Base-by-base conservation (phyloP, 768 basidiomycete genomes). In the Lentinula boryana region DNA sequence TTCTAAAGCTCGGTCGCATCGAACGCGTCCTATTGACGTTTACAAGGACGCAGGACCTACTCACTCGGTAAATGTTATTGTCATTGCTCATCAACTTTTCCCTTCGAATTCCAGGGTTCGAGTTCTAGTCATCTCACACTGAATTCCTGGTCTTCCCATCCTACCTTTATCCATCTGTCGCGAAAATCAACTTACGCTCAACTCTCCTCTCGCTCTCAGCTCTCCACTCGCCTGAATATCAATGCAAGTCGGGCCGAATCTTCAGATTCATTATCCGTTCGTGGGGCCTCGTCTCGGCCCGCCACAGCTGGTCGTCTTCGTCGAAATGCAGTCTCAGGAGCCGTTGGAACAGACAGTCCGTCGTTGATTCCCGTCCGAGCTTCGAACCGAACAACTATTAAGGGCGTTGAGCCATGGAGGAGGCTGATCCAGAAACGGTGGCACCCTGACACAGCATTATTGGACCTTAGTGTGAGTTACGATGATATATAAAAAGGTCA, bases 381-480 rank as follows among this genome's bases (percentile, higher is more conserved):
- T 7, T 33, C 49, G 33, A 13, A 13, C 13, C 50, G 38, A 10
- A 33, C 55, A 41, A 55, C 56, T 0, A 23, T 36, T 4, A 48
- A 49, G 33, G 66, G 72, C 31, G 73, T 93, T 31, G 87, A 90
- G 60, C 71, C 83, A n/a, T 92, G 91, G 89, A 80, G 81, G 67
- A 82, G 88, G 66, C 81, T 93, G 66, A 86, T 95, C 41, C 73
- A 84, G 63, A 84, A 78, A 62, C 81, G 93, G 55, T 95, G 84
- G 80, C 86, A 91, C 71, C 69, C 84, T 1, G 84, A 89, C 53
- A 69, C 75, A 3, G 83, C 80, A 65, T 91, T 87, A 69, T 78
- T 95, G 43, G 91, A 95, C 69, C 84, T 95, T 57, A 89, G 92
- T 78, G 93, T 92, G 70, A 72, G 89, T 75, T 27, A 43, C 38